phyloP scores from a whole-genome alignment of 2,329 filamentous ascomycete genomes.

The Cladosporium colombiae region DNA sequence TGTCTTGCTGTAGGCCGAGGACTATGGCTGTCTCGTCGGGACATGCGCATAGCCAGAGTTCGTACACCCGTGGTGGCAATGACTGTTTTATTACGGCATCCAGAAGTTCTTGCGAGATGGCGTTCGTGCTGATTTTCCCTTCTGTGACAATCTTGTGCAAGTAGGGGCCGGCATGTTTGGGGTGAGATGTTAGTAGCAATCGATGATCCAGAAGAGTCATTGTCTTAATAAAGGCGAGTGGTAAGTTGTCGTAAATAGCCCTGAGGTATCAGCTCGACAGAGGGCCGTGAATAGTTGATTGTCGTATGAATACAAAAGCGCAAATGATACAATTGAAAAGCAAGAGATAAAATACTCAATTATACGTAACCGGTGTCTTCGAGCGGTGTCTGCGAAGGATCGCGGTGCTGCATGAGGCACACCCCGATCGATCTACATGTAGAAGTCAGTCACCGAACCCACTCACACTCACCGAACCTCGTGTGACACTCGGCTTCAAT shows the following conservation, averaged over 20 bases:
- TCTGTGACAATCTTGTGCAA: neutral
- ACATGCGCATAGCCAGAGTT: constrained; percentile 26
- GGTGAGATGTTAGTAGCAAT: constrained; percentile 9
- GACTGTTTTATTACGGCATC: constrained; percentile 21
- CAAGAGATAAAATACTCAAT: neutral
- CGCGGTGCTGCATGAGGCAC: neutral
- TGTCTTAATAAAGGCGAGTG: neutral
- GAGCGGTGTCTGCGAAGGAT: constrained; percentile 7
- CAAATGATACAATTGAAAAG: neutral
- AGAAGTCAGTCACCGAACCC: neutral
- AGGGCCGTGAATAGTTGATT: neutral
- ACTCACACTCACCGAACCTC: neutral
- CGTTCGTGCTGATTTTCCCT: neutral
- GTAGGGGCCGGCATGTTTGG: constrained; percentile 1
- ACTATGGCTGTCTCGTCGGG: constrained; percentile 22
- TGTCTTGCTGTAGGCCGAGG: constrained; percentile 22
- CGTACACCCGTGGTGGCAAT: constrained; percentile 26
- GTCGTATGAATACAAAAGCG: neutral
- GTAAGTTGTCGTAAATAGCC: neutral
- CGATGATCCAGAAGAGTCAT: neutral
- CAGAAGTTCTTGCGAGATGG: constrained; percentile 25
- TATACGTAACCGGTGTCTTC: neutral
- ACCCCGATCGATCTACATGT: neutral
- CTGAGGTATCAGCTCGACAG: neutral
- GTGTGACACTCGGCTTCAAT: neutral